phyloP scores from a whole-genome alignment of 1,284 basidiomycete species.

The Ustilago vetiveriae region DNA sequence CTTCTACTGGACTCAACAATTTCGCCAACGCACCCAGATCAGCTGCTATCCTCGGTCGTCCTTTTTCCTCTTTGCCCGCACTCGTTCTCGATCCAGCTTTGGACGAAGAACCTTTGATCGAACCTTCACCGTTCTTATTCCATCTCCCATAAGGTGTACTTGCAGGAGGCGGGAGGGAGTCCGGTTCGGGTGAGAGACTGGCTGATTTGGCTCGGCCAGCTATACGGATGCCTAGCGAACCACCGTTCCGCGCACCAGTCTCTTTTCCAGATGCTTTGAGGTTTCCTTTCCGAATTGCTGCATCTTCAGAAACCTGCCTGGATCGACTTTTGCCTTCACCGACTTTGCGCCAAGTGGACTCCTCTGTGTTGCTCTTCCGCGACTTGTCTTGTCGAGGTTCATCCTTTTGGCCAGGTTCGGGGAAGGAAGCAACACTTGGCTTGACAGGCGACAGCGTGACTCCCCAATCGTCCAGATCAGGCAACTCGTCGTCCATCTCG shows the following conservation, averaged over 20 bases:
- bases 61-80: background rate
- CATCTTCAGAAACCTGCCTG: background rate
- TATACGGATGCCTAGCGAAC: constrained; percentile 32
- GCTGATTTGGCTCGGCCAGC: constrained; percentile 33
- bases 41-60: constrained; percentile 3
- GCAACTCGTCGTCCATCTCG: constrained; percentile 53
- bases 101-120: constrained; percentile 11
- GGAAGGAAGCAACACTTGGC: constrained; percentile 5
- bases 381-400: no score
- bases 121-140: constrained; percentile 9
- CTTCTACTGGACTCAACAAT: constrained; percentile 8
- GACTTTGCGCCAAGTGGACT: background rate
- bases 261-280: no score
- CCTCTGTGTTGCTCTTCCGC: no score
- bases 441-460: constrained; percentile 35
- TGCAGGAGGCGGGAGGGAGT: constrained; percentile 11
- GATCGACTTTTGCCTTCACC: background rate
- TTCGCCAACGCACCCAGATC: constrained; percentile 23
- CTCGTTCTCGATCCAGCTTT: no score
- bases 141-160: constrained; percentile 42
- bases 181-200: constrained; percentile 12
- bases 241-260: no score
- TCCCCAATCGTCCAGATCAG: constrained; percentile 56
- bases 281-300: background rate
- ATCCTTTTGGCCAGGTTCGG: background rate